These are phyloP conservation scores for Mycena floridula DNA, from an alignment of 768 basidiomycete species.

Conservation along the genomic window DNA sequence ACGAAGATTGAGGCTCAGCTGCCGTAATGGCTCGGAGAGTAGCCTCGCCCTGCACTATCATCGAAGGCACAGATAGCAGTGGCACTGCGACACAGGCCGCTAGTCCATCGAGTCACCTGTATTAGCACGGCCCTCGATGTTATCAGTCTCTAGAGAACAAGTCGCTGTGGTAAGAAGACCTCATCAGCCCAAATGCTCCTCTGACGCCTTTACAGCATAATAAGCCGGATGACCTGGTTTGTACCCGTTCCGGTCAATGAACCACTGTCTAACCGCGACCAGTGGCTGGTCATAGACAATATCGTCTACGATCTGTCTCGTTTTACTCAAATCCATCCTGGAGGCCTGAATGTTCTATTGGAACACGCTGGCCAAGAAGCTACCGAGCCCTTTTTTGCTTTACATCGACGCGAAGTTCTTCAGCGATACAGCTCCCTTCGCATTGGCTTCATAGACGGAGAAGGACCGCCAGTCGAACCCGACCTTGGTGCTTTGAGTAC, in stretches of 20 bases:
- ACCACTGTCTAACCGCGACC: neutral
- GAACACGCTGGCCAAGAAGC: conserved; percentile 80
- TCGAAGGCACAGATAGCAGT: too few relatives aligned
- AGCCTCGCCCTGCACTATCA: too few relatives aligned
- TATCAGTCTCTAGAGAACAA: too few relatives aligned
- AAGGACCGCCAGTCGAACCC: conserved; percentile 22
- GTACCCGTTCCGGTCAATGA: conserved; percentile 12
- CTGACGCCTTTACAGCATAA: conserved; percentile 77
- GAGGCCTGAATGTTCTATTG: conserved; percentile 73
- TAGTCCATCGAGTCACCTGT: too few relatives aligned
- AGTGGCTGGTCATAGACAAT: conserved; percentile 84
- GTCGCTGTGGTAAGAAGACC: too few relatives aligned
- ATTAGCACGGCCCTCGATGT: too few relatives aligned
- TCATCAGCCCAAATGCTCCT: too few relatives aligned
- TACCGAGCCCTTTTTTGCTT: conserved; percentile 82
- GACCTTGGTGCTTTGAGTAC: conserved; percentile 54
- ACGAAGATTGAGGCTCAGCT: too few relatives aligned
- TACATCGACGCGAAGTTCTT: conserved; percentile 85
- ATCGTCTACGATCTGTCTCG: conserved; percentile 80
- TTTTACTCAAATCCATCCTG: conserved; percentile 80
- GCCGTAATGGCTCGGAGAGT: too few relatives aligned
- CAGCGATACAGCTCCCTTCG: conserved; percentile 69
- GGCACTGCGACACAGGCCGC: too few relatives aligned
- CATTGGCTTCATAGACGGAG: conserved; percentile 61
- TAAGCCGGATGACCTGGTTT: conserved; percentile 66